Conservation (phyloP, 306 rosid genomes). For the Quercus mongolica region DNA sequence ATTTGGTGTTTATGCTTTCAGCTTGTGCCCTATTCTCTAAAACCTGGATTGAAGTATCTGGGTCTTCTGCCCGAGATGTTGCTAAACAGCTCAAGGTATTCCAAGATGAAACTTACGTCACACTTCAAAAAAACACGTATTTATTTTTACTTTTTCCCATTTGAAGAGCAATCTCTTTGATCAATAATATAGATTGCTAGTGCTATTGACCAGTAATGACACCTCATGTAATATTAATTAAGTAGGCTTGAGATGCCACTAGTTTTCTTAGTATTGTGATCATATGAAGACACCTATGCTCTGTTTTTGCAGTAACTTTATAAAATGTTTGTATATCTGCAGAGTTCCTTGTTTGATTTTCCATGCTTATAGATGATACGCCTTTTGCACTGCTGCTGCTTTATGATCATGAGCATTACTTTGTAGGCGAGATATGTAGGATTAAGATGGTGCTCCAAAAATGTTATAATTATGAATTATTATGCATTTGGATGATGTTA, state of each 20-base stretch:
- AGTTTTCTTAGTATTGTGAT: not conserved
- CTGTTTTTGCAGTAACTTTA: not conserved
- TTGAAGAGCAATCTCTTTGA: not conserved
- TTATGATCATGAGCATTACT: not conserved
- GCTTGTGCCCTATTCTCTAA: slow-evolving; percentile 37
- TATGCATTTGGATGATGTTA: not conserved
- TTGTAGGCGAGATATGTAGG: not conserved
- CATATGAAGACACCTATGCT: not conserved
- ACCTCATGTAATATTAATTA: not conserved
- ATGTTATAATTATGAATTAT: not conserved
- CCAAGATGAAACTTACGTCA: not conserved
- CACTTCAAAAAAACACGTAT: no score
- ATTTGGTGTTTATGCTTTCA: slow-evolving; percentile 30
- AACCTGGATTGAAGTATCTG: slow-evolving; percentile 37
- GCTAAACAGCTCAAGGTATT: slow-evolving; percentile 34
- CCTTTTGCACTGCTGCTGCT: not conserved
- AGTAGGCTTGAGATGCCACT: not conserved
- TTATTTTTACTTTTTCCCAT: not conserved
- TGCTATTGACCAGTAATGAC: not conserved
- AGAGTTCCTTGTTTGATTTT: not conserved
- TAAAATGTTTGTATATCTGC: not conserved
- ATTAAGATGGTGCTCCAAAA: not conserved
- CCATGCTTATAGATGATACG: not conserved
- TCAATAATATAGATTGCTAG: not conserved
- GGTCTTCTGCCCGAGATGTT: slow-evolving; percentile 31